Evolutionary conservation across 1,139 yeast genomes (phyloP).

Genomic region (Taphrina confusa): DNA sequence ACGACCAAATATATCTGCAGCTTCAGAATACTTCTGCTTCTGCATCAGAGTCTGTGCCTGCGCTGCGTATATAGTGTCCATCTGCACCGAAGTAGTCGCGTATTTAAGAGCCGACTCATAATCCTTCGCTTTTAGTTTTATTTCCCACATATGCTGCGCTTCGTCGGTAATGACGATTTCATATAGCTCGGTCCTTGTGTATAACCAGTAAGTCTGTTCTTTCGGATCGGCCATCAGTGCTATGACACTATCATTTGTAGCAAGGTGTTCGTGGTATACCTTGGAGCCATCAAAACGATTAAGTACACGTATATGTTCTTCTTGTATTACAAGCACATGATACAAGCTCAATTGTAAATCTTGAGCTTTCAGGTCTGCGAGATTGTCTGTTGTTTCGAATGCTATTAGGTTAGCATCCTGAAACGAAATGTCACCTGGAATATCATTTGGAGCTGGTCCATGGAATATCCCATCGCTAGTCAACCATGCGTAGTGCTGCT

Average conservation of each 20-base stretch:
- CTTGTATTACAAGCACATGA: conserved; percentile 11
- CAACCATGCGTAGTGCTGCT: conserved; percentile 19
- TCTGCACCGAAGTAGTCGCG: conserved; percentile 50
- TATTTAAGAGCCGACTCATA: conserved; percentile 69
- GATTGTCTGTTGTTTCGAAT: not conserved
- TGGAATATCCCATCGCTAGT: conserved; percentile 16
- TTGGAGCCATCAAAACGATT: conserved; percentile 16
- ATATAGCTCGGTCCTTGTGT: conserved; percentile 55
- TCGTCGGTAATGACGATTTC: conserved; percentile 75
- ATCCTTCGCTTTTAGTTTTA: conserved; percentile 61
- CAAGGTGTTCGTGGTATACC: not conserved
- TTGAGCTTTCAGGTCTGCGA: not conserved
- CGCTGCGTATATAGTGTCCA: conserved; percentile 60
- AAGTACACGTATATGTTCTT: not conserved
- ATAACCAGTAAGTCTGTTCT: conserved; percentile 63
- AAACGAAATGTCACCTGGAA: conserved; percentile 21
- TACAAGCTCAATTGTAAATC: conserved; percentile 9
- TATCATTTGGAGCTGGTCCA: conserved; percentile 11
- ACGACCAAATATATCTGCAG: conserved; percentile 64
- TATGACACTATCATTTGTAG: conserved; percentile 39
- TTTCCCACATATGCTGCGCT: conserved; percentile 71
- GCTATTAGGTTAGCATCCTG: conserved; percentile 9
- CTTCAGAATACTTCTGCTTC: conserved; percentile 50
- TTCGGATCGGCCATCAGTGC: conserved; percentile 64
- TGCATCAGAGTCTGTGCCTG: conserved; percentile 63